Evolutionary conservation across 2,329 filamentous ascomycete species (phyloP), one percentile per base, ranked within the genome.

Genomic region (Pseudogymnoascus sp.): DNA sequence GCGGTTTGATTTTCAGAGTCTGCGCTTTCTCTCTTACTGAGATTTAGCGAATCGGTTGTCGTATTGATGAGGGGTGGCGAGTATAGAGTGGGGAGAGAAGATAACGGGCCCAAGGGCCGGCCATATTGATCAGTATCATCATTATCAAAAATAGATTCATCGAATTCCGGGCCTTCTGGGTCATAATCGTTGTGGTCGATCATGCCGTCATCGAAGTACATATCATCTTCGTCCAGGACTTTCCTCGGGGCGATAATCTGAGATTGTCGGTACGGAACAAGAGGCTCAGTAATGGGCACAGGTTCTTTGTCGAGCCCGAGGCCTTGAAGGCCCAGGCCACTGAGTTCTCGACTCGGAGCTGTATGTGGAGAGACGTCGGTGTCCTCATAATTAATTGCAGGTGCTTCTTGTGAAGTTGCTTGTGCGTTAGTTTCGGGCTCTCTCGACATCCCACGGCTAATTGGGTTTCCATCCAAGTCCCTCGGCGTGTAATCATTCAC

Each of bases 141-240:
- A 33, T 85, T 79, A 66, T 91, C 88, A 69, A 91, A 91, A 12
- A 90, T 80, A 5, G 85, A 87, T 71, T 91, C 88, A 65, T 91
- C 87, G 71, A 91, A 90, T 1, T 81, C 78, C 0, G 77, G 76
- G 1, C 78, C 78, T 29, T 87, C 82, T 4, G 73, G 69, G 7
- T 69, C 71, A 19, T 71, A 67, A 16, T 78, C 79, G 63, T 81
- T 78, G 2, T 79, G 75, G 59, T 78, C 77, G 63, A 77, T 78
- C 6, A 78, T 70, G 2, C 85, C 86, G 69, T 85, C 85, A 65
- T 89, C 85, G 69, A 87, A 91, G 71, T 90, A 90, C 31, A 90
- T 75, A 66, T 90, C 87, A 66, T 88, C 85, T 35, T 83, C 80
- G 60, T 75, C 73, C 31, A 73, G 65, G 16, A 33, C 16, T 21